Conservation (phyloP, 2,329 filamentous ascomycete genomes). For the Aplosporella prunicola region DNA sequence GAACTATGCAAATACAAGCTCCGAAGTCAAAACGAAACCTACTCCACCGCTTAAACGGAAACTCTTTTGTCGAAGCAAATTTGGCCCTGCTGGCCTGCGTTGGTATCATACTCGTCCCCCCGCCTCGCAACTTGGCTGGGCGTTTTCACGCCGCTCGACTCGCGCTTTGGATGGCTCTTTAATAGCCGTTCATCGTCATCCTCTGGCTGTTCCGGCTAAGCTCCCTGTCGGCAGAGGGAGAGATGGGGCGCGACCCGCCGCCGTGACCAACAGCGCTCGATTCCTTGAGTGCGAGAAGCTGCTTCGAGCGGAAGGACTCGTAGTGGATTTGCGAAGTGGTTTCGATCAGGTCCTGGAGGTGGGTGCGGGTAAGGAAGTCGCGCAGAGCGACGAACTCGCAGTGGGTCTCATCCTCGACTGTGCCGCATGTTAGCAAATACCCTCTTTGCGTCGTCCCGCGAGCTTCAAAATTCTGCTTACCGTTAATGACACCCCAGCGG, state of each 20-base stretch:
- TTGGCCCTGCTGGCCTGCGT: conserved; percentile 10
- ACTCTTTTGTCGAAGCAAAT: conserved; percentile 9
- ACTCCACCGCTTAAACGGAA: conserved; percentile 8
- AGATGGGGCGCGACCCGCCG: conserved; percentile 77
- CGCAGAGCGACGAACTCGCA: conserved; percentile 98
- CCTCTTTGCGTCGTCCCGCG: neutral
- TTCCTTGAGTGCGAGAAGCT: conserved; percentile 95
- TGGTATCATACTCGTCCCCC: conserved; percentile 11
- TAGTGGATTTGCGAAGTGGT: conserved; percentile 99
- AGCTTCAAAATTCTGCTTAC: conserved; percentile 14
- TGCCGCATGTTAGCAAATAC: conserved; percentile 8
- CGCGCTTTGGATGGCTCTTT: conserved; percentile 25
- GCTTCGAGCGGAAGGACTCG: conserved; percentile 99
- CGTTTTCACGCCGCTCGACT: too few species aligned
- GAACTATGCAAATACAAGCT: too few species aligned
- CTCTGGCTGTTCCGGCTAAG: conserved; percentile 94
- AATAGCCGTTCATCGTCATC: conserved; percentile 99
- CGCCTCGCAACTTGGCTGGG: too few species aligned
- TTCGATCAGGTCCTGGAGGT: conserved; percentile 97
- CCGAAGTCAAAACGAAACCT: too few species aligned
- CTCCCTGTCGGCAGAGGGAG: conserved; percentile 86
- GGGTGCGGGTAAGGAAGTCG: conserved; percentile 96
- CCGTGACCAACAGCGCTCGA: conserved; percentile 67
- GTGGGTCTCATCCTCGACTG: conserved; percentile 95
- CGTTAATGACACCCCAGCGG: conserved; percentile 97